Conservation (phyloP, 1,284 basidiomycete genomes). For the Ustilago shanxiensis region DNA sequence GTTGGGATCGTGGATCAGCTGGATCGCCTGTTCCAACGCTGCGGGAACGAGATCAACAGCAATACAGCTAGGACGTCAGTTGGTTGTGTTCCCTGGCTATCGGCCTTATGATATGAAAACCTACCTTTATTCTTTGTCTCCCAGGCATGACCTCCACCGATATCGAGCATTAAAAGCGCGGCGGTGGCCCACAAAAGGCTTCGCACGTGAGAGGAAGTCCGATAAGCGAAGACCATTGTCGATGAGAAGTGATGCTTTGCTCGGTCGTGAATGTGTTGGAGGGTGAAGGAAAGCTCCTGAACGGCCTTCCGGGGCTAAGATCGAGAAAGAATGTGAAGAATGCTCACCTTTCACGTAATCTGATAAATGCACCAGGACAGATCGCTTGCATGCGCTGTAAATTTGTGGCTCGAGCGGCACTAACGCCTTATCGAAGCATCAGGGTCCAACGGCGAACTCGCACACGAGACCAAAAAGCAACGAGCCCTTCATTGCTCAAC, state of each 20-base stretch:
- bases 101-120: not conserved
- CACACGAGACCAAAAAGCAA: not conserved
- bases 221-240: not conserved
- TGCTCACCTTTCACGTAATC: not conserved
- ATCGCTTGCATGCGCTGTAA: no score
- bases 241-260: no score
- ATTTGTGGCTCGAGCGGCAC: conserved; percentile 12
- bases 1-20: conserved; percentile 39
- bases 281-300: not conserved
- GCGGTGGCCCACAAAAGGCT: not conserved
- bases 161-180: conserved; percentile 4
- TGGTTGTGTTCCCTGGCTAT: no score
- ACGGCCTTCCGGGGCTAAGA: not conserved
- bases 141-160: conserved; percentile 14
- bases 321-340: not conserved
- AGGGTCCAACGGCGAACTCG: conserved; percentile 1
- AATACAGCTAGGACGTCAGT: not conserved
- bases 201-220: not conserved
- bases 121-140: conserved; percentile 28
- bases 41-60: not conserved
- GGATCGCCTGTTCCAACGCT: conserved; percentile 42
- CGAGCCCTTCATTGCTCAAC: not conserved
- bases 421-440: not conserved
- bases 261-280: not conserved
- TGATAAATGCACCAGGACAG: not conserved